Conservation (phyloP, 75 land plant genomes). For the Sequoiadendron giganteum region DNA sequence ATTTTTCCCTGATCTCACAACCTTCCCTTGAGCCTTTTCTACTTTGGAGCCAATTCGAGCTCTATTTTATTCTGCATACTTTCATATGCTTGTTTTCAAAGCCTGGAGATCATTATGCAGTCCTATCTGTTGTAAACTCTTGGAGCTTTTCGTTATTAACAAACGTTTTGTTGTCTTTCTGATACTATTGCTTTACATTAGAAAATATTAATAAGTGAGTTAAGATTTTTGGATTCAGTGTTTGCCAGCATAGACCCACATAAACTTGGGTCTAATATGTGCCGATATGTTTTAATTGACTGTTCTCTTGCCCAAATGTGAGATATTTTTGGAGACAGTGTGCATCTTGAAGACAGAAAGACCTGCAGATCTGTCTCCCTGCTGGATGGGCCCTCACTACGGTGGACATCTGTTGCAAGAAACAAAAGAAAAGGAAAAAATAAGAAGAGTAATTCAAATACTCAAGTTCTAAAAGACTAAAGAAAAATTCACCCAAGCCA, state of each 20-base stretch:
- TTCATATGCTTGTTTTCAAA: background rate
- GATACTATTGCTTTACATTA: background rate
- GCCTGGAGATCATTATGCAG: background rate
- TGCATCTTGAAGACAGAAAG: background rate
- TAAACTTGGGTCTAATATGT: background rate
- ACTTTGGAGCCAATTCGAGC: background rate
- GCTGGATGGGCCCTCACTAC: background rate
- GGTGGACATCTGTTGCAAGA: background rate
- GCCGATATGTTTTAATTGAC: background rate
- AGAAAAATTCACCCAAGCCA: background rate
- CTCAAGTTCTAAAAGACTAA: background rate
- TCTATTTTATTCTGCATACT: background rate
- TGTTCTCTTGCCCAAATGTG: background rate
- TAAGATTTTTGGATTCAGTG: background rate
- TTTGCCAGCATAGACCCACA: background rate
- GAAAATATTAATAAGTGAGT: too few relatives aligned
- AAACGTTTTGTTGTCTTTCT: background rate
- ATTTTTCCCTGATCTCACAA: too few relatives aligned
- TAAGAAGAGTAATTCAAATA: background rate
- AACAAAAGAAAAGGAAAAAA: background rate
- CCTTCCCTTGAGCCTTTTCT: background rate
- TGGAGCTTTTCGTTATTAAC: too few relatives aligned
- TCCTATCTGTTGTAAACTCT: background rate
- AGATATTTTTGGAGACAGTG: background rate
- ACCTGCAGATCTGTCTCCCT: background rate